These are phyloP conservation scores for Annulohypoxylon nitens DNA, from an alignment of 495 filamentous ascomycete species.

Conservation along the genomic window DNA sequence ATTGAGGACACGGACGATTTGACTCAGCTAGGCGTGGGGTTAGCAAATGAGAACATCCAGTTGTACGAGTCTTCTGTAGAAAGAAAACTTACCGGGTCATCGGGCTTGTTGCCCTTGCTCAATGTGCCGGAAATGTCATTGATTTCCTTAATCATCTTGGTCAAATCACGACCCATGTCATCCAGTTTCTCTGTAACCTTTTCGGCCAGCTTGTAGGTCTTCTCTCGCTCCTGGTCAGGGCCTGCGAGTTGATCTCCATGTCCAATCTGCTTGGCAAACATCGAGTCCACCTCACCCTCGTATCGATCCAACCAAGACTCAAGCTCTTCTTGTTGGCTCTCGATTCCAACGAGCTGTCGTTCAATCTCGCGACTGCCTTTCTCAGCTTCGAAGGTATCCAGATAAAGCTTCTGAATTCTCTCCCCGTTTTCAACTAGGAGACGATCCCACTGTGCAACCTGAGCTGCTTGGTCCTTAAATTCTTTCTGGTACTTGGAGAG, in stretches of 20 bases:
- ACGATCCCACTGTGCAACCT: constrained; percentile 91
- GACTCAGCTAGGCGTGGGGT: constrained; percentile 73
- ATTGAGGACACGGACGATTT: constrained; percentile 95
- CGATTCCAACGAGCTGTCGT: constrained; percentile 85
- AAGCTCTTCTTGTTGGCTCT: constrained; percentile 91
- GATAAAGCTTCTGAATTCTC: constrained; percentile 90
- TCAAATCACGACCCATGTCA: constrained; percentile 90
- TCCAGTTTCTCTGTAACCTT: constrained; percentile 87
- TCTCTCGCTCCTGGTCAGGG: constrained; percentile 93
- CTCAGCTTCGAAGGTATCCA: constrained; percentile 89
- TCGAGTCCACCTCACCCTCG: constrained; percentile 86
- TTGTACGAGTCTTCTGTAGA: not conserved
- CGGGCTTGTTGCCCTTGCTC: constrained; percentile 86
- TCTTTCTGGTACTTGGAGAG: constrained; percentile 95
- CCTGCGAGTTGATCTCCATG: constrained; percentile 80
- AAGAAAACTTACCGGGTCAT: constrained; percentile 82
- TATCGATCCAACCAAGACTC: constrained; percentile 86
- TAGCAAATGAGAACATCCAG: constrained; percentile 15
- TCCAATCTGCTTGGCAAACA: constrained; percentile 76
- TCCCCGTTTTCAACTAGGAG: constrained; percentile 90
- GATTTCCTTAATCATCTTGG: constrained; percentile 97
- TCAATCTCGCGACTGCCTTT: constrained; percentile 91
- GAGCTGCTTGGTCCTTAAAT: constrained; percentile 87
- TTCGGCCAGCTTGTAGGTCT: constrained; percentile 93
- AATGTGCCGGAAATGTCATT: constrained; percentile 86